phyloP scores from a whole-genome alignment of 2,329 filamentous ascomycete species.

The Helicocarpus griseus region DNA sequence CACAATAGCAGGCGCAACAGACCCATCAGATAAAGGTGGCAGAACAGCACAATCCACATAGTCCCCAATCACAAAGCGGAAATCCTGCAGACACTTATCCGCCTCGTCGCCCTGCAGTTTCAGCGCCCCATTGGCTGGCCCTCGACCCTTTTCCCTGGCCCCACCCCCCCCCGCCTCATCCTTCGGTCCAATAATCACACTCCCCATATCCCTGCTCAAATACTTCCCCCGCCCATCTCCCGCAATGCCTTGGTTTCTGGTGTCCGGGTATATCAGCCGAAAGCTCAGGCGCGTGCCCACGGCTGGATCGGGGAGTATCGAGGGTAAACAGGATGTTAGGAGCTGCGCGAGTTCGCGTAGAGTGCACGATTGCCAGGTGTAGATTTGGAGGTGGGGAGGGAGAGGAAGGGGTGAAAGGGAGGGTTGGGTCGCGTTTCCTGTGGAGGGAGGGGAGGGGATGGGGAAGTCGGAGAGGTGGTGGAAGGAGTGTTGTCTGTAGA shows the following conservation, averaged over 20 bases:
- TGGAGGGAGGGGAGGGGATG: conserved; percentile 18
- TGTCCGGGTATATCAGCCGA: conserved; percentile 75
- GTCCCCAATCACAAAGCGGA: conserved; percentile 79
- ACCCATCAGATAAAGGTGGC: conserved; percentile 63
- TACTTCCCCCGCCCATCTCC: conserved; percentile 49
- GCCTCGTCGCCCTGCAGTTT: conserved; percentile 49
- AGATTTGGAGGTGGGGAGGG: conserved; percentile 63
- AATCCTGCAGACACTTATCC: conserved; percentile 65
- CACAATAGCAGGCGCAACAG: conserved; percentile 54
- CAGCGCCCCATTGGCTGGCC: conserved; percentile 24
- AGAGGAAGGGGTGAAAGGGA: conserved; percentile 48
- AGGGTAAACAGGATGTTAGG: conserved; percentile 58
- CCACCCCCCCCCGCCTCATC: conserved; percentile 23
- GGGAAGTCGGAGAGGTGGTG: conserved; percentile 44
- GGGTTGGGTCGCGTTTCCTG: conserved; percentile 42
- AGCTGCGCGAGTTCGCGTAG: conserved; percentile 72
- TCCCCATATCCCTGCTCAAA: conserved; percentile 71
- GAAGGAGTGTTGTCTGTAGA: conserved; percentile 65
- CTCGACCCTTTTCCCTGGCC: conserved; percentile 32
- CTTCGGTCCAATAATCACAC: conserved; percentile 57
- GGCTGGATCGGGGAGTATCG: conserved; percentile 60
- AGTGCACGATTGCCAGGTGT: conserved; percentile 77
- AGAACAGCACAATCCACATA: conserved; percentile 76
- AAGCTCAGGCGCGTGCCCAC: conserved; percentile 81
- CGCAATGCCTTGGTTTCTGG: conserved; percentile 34